These are phyloP conservation scores for Ochromonas danica DNA, from an alignment of 108 stramenopile species.

Conservation along the genomic window DNA sequence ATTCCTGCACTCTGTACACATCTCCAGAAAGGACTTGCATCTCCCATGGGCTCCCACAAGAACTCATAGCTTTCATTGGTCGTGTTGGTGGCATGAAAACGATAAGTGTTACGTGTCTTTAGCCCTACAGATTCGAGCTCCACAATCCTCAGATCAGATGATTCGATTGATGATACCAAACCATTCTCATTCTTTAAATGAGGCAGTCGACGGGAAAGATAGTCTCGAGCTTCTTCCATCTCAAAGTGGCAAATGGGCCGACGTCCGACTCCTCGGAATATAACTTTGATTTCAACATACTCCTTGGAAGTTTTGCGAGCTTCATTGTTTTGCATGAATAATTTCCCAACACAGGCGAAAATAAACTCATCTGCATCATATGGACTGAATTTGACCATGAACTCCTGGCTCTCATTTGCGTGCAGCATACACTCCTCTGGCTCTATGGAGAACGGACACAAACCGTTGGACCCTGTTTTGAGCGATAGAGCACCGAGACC, in stretches of 20 bases:
- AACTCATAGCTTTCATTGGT: slow-evolving; percentile 59
- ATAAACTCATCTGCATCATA: slow-evolving; percentile 59
- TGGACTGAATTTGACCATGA: slow-evolving; percentile 56
- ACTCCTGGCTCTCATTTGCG: slow-evolving; percentile 45
- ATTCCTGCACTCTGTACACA: slow-evolving; percentile 55
- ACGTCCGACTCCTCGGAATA: slow-evolving; percentile 44
- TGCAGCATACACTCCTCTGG: slow-evolving; percentile 47
- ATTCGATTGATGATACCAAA: slow-evolving; percentile 47
- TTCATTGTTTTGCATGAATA: too few relatives aligned
- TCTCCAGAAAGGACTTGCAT: slow-evolving; percentile 49
- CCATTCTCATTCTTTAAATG: slow-evolving; percentile 56
- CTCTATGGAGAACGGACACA: slow-evolving; percentile 56
- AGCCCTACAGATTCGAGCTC: slow-evolving; percentile 56
- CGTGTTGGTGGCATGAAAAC: slow-evolving; percentile 63
- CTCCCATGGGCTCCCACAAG: slow-evolving; percentile 56
- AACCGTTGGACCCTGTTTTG: background rate
- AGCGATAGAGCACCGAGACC: background rate
- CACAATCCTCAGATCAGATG: slow-evolving; percentile 50
- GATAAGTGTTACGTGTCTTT: slow-evolving; percentile 55
- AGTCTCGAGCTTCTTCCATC: slow-evolving; percentile 53
- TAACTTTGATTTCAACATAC: background rate
- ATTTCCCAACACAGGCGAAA: slow-evolving; percentile 24
- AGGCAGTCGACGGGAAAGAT: slow-evolving; percentile 44
- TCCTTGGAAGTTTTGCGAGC: background rate
- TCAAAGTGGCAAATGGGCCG: slow-evolving; percentile 63